Evolutionary conservation across 2,329 filamentous ascomycete species (phyloP).

Genomic region (Talaromyces verruculosus): DNA sequence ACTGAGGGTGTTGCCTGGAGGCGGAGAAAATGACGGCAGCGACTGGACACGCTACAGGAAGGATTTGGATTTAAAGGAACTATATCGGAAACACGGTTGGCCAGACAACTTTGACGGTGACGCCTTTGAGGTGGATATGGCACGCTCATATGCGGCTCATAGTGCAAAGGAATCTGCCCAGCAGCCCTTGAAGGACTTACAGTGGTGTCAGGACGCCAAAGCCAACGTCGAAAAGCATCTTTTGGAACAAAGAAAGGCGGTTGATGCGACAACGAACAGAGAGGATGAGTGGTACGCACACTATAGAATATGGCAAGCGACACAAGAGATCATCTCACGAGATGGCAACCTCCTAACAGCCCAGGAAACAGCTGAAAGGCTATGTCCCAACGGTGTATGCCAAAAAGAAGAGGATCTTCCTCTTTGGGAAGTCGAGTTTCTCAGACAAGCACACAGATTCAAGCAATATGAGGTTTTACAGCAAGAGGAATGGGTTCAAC

Average conservation of each 20-base stretch:
- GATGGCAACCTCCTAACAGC: not conserved
- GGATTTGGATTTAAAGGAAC: not conserved
- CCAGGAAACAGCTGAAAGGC: not conserved
- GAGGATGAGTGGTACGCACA: not conserved
- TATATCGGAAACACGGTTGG: slow-evolving; percentile 23
- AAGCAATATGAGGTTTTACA: not conserved
- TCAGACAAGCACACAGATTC: not conserved
- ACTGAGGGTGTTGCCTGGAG: not conserved
- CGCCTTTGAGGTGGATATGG: slow-evolving; percentile 22
- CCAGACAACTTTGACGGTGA: slow-evolving; percentile 25
- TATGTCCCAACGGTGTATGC: not conserved
- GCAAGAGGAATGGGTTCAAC: not conserved
- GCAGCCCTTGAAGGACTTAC: not conserved
- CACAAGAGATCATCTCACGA: not conserved
- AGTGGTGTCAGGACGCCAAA: not conserved
- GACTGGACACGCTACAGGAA: not conserved
- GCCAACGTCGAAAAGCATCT: too few relatives aligned
- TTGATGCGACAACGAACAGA: not conserved
- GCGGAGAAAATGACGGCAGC: not conserved
- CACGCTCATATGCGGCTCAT: slow-evolving; percentile 11
- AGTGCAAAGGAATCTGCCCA: not conserved
- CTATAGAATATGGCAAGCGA: not conserved
- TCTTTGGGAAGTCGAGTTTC: not conserved
- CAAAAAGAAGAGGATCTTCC: not conserved
- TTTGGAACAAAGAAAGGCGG: not conserved